Evolutionary conservation across 129 eudicot species (phyloP), one percentile per base, ranked within the genome.

Genomic region (Cynara cardunculus): DNA sequence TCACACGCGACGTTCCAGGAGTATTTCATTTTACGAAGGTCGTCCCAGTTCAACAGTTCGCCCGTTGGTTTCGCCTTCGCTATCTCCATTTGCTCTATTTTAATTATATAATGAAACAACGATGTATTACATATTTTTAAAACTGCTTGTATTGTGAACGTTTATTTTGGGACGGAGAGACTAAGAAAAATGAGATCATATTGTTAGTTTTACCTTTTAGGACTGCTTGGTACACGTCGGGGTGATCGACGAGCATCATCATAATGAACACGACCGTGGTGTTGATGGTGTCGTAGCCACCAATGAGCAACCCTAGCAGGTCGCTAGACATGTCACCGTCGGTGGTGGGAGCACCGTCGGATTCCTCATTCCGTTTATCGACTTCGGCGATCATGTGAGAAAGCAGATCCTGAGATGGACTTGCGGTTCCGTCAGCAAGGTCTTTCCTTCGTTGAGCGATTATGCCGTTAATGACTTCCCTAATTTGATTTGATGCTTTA

Each of bases 1-100:
- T 84, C 87, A 75, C 87, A 84, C 1, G 84, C 87, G 1, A 84
- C 84, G 59, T 84, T 84, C 87, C 87, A 84, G 3, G 84, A 84
- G 81, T 84, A 74, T 34, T 80, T 84, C 87, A 84, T 84, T 56
- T 84, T 84, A 25, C 81, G 81, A 4, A 84, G 30, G 53, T 84
- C 84, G 18, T 84, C 87, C 87, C 87, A 84, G 22, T 59, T 80
- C 4, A 84, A 16, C 16, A 84, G 46, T 10, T 84, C 81, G 7
- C 81, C 75, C 0, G 69, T 35, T 0, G 78, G 22, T 80, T 84
- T 84, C 77, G n/a, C 77, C 78, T 68, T 59, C 3, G 81, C 81
- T 37, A 84, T 84, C 69, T 69, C 87, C 74, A 44, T 84, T 84
- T 84, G 87, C 77, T 84, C 87, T 84, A 31, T 83, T 46, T 46